Evolutionary conservation across 495 filamentous ascomycete genomes (phyloP).

Genomic region (Daldinia decipiens): DNA sequence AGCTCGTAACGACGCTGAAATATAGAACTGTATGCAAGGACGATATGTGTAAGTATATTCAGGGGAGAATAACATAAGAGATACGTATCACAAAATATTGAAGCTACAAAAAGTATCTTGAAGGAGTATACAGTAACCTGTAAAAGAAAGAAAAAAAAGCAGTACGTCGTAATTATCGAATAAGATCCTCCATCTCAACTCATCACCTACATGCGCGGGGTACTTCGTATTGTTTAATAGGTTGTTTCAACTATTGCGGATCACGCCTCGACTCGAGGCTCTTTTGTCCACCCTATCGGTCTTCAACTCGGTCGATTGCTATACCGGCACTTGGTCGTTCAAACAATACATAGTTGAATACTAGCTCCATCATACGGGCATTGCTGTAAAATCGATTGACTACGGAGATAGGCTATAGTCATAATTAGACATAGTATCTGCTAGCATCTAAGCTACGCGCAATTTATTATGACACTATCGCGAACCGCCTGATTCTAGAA

Average conservation of each 20-base stretch:
- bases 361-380: conserved; percentile 22
- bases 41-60: not conserved
- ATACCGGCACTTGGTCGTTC: conserved; percentile 30
- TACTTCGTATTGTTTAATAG: conserved; percentile 17
- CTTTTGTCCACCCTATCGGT: conserved; percentile 26
- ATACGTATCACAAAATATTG: not conserved
- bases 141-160: not conserved
- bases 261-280: conserved; percentile 17
- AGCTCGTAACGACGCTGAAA: not conserved
- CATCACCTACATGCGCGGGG: conserved; percentile 15
- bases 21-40: not conserved
- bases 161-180: not conserved
- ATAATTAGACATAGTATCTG: conserved; percentile 5
- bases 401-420: conserved; percentile 8
- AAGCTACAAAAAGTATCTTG: not conserved
- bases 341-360: conserved; percentile 11
- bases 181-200: conserved; percentile 1
- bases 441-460: conserved; percentile 13
- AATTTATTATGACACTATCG: conserved; percentile 33
- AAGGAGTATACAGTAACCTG: not conserved
- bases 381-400: conserved; percentile 6
- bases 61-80: not conserved
- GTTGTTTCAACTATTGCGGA: conserved; percentile 18
- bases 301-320: conserved; percentile 39
- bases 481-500: conserved; percentile 30